Conservation (phyloP, 768 basidiomycete genomes). For the Rossbeevera mucosa region DNA sequence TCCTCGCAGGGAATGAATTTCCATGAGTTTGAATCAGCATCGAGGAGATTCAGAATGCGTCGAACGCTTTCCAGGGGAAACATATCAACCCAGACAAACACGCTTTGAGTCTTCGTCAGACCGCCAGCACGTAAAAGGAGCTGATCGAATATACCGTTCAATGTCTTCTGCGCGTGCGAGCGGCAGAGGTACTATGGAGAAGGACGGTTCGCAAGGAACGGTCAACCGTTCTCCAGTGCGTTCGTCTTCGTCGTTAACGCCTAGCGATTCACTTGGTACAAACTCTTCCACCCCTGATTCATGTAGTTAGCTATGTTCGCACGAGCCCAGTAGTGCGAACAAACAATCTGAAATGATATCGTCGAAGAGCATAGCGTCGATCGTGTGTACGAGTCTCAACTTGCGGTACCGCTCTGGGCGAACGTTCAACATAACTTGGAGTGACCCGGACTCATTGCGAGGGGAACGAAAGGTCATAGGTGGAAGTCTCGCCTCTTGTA, state of each 20-base stretch:
- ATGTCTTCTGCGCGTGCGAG: slow-evolving; percentile 40
- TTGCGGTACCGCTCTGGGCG: slow-evolving; percentile 47
- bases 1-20: slow-evolving; percentile 24
- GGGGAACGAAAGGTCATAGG: slow-evolving; percentile 33
- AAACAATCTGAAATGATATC: slow-evolving; percentile 37
- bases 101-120: slow-evolving; percentile 27
- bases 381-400: slow-evolving; percentile 44
- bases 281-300: slow-evolving; percentile 37
- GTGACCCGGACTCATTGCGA: slow-evolving; percentile 29
- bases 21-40: slow-evolving; percentile 28
- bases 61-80: slow-evolving; percentile 51
- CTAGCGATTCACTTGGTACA: slow-evolving; percentile 34
- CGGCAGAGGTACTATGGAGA: slow-evolving; percentile 32
- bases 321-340: slow-evolving; percentile 11
- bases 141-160: slow-evolving; percentile 34
- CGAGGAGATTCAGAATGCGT: slow-evolving; percentile 34
- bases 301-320: slow-evolving; percentile 3
- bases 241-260: slow-evolving; percentile 36
- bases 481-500: slow-evolving; percentile 46
- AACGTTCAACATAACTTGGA: slow-evolving; percentile 31
- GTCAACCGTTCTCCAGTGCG: slow-evolving; percentile 39
- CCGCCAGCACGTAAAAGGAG: background rate
- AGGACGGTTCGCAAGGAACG: slow-evolving; percentile 40
- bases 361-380: slow-evolving; percentile 30
- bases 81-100: slow-evolving; percentile 46